A percentile compares a stretch with the other conserved stretches of the same genome.
Evolutionary conservation across 2,329 filamentous ascomycete genomes (phyloP).

Genomic region (Aspergillus sp.): DNA sequence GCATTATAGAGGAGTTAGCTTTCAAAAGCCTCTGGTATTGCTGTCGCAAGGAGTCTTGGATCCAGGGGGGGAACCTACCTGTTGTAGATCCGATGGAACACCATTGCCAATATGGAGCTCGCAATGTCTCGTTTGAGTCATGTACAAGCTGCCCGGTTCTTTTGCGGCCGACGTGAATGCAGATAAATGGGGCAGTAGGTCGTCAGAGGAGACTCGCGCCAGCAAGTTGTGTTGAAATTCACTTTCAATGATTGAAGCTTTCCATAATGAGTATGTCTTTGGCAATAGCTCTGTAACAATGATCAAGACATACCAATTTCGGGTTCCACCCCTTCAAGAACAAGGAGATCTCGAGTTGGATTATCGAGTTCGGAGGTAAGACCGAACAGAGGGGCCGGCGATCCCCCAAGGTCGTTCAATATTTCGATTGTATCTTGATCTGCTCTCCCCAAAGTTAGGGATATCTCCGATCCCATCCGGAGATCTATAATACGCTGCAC

Average conservation of each 20-base stretch:
- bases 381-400: constrained; percentile 52
- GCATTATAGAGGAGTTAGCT: constrained; percentile 10
- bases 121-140: constrained; percentile 9
- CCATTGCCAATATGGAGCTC: background rate
- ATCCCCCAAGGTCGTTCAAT: constrained; percentile 62
- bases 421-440: constrained; percentile 54
- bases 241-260: constrained; percentile 12
- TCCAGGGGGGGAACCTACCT: background rate
- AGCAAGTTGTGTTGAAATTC: constrained; percentile 9
- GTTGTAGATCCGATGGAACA: background rate
- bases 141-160: background rate
- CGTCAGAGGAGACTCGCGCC: background rate
- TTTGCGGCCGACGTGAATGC: background rate
- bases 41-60: background rate
- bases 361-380: constrained; percentile 23
- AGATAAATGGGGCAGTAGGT: constrained; percentile 7
- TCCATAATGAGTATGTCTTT: background rate
- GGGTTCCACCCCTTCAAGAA: constrained; percentile 59
- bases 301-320: constrained; percentile 57
- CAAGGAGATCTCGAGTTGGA: constrained; percentile 32
- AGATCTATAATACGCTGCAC: constrained; percentile 43
- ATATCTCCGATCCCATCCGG: constrained; percentile 51
- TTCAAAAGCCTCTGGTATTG: background rate
- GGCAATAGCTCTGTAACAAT: constrained; percentile 22
- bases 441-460: constrained; percentile 39